These are phyloP conservation scores for Globisporangium takayamanum DNA, from an alignment of 352 stramenopile genomes.

Conservation along the genomic window DNA sequence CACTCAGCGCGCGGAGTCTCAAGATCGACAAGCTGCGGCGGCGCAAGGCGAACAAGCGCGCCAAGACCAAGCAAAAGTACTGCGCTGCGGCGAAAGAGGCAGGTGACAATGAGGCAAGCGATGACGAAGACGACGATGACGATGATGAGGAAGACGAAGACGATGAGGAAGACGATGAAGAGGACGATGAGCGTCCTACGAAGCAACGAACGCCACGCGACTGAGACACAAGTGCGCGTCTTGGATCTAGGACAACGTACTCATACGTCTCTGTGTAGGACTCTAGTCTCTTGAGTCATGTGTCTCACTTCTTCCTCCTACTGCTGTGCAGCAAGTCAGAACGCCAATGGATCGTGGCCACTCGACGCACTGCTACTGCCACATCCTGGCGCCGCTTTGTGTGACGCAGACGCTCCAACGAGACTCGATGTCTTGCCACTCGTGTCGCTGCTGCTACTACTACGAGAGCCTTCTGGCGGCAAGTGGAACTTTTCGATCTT, in stretches of 20 bases:
- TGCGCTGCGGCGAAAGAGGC: background rate
- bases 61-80: conserved; percentile 63
- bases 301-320: background rate
- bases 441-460: conserved; percentile 8
- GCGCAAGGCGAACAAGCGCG: conserved; percentile 52
- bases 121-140: conserved; percentile 13
- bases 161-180: conserved; percentile 14
- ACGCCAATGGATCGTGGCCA: conserved; percentile 10
- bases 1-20: conserved; percentile 42
- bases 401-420: conserved; percentile 1
- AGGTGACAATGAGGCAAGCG: conserved; percentile 7
- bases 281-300: too few species aligned
- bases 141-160: conserved; percentile 11
- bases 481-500: conserved; percentile 78
- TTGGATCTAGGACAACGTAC: background rate
- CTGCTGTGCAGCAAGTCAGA: conserved; percentile 2
- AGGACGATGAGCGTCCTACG: conserved; percentile 11
- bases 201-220: background rate
- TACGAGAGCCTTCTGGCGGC: conserved; percentile 55
- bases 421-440: conserved; percentile 9
- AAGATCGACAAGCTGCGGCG: conserved; percentile 66
- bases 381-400: background rate
- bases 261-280: background rate
- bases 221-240: background rate
- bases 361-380: conserved; percentile 1